Evolutionary conservation across 192 early-diverging fungal genomes (phyloP).

Genomic region (Coemansia erecta): DNA sequence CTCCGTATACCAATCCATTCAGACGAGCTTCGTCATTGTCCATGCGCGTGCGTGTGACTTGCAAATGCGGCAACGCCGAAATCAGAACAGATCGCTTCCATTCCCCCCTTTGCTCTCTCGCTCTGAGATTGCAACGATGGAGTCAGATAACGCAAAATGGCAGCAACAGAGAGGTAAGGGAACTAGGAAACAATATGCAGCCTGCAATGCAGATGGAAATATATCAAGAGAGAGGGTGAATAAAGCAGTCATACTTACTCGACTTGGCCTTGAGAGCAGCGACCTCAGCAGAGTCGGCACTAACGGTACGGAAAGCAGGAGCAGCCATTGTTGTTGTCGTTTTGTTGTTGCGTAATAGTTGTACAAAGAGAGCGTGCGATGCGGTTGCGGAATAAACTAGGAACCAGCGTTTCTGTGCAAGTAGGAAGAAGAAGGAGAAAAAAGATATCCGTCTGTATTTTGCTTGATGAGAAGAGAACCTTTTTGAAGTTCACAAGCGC

Average conservation of each 20-base stretch:
- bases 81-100: too few species aligned
- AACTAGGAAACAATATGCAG: slow-evolving; percentile 5
- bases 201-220: neutral
- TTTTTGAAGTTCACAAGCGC: neutral
- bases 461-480: neutral
- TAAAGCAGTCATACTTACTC: slow-evolving; percentile 33
- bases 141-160: slow-evolving; percentile 2
- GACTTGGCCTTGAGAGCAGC: slow-evolving; percentile 50
- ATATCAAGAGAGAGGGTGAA: neutral
- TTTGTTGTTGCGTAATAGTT: slow-evolving; percentile 2
- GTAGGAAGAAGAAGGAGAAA: neutral
- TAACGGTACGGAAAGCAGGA: slow-evolving; percentile 46
- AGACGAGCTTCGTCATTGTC: too few species aligned
- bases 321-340: slow-evolving; percentile 25
- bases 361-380: slow-evolving; percentile 8
- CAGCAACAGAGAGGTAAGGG: neutral
- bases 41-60: too few species aligned
- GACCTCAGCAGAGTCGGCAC: slow-evolving; percentile 43
- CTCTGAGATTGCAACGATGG: slow-evolving; percentile 1
- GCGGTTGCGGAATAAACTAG: slow-evolving; percentile 1
- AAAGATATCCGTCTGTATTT: neutral
- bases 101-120: too few species aligned
- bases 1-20: neutral
- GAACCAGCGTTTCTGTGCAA: neutral
- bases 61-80: too few species aligned